Evolutionary conservation across 163 green algal species (phyloP).

Genomic region (Chlamydomonas reinhardtii): DNA sequence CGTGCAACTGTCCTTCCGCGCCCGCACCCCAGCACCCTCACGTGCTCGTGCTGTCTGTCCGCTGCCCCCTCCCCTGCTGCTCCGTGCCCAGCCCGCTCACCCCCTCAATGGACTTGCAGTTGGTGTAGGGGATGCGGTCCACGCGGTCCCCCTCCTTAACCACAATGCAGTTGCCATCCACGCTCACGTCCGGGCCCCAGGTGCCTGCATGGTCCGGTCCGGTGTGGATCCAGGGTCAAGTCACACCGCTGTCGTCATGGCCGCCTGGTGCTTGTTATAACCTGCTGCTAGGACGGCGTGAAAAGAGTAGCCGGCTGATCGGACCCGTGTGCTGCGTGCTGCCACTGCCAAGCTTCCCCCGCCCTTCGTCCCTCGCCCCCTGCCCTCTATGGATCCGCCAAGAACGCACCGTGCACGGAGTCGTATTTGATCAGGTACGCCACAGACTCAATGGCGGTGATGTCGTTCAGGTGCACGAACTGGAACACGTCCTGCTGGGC

Average conservation of each 20-base stretch:
- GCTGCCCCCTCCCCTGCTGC: too few species aligned
- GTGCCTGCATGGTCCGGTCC: constrained; percentile 62
- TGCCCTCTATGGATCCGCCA: too few species aligned
- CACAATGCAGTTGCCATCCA: constrained; percentile 61
- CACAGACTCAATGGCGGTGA: constrained; percentile 68
- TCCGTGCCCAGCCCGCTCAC: constrained; percentile 26
- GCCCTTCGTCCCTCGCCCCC: too few species aligned
- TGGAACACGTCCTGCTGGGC: constrained; percentile 67
- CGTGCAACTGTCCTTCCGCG: too few species aligned
- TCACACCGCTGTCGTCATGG: too few species aligned
- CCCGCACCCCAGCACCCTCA: too few species aligned
- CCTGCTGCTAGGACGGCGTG: too few species aligned
- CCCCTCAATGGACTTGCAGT: constrained; percentile 59
- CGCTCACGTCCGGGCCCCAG: constrained; percentile 69
- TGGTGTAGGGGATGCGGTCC: constrained; percentile 68
- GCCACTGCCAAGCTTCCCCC: too few species aligned
- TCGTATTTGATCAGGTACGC: constrained; percentile 92
- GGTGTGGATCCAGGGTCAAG: background rate
- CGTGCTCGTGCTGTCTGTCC: too few species aligned
- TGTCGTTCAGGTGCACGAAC: constrained; percentile 88
- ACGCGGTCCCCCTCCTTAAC: constrained; percentile 56
- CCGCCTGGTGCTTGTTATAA: too few species aligned
- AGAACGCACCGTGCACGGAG: constrained; percentile 81
- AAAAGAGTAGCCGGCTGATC: too few species aligned
- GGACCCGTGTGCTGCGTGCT: too few species aligned